These are phyloP conservation scores for Zizania palustris DNA, from an alignment of 202 grass and related monocot genomes.

Conservation along the genomic window DNA sequence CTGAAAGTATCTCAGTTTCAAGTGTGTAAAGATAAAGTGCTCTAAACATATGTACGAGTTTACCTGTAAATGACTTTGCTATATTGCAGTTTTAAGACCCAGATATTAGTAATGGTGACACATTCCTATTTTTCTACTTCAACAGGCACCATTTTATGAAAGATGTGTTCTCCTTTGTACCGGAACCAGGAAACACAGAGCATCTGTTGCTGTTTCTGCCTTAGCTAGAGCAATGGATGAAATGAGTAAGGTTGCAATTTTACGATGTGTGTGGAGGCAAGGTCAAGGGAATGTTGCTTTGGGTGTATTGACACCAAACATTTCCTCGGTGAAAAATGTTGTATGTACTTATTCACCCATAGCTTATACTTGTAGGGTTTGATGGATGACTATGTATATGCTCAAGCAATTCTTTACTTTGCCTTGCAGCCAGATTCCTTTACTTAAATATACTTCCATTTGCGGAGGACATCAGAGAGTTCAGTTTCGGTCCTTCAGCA, in stretches of 20 bases:
- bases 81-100: background rate
- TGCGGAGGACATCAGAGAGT: slow-evolving; percentile 85
- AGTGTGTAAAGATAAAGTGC: background rate
- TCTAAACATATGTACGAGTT: background rate
- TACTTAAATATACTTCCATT: slow-evolving; percentile 95
- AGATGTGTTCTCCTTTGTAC: slow-evolving; percentile 82
- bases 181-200: slow-evolving; percentile 81
- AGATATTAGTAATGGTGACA: slow-evolving; percentile 27
- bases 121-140: slow-evolving; percentile 39
- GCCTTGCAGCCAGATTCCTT: slow-evolving; percentile 77
- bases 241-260: slow-evolving; percentile 77
- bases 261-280: slow-evolving; percentile 85
- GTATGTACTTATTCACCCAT: slow-evolving; percentile 49
- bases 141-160: slow-evolving; percentile 86
- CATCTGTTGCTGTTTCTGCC: slow-evolving; percentile 67
- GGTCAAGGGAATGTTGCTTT: slow-evolving; percentile 80
- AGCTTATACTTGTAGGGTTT: background rate
- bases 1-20: slow-evolving; percentile 15
- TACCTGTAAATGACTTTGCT: slow-evolving; percentile 18
- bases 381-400: slow-evolving; percentile 18
- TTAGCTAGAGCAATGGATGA: slow-evolving; percentile 87
- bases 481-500: slow-evolving; percentile 82
- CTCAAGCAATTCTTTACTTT: slow-evolving; percentile 39
- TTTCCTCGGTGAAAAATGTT: slow-evolving; percentile 76
- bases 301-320: slow-evolving; percentile 84